Conservation (phyloP, 257 asterid species). For the Scutellaria barbata region DNA sequence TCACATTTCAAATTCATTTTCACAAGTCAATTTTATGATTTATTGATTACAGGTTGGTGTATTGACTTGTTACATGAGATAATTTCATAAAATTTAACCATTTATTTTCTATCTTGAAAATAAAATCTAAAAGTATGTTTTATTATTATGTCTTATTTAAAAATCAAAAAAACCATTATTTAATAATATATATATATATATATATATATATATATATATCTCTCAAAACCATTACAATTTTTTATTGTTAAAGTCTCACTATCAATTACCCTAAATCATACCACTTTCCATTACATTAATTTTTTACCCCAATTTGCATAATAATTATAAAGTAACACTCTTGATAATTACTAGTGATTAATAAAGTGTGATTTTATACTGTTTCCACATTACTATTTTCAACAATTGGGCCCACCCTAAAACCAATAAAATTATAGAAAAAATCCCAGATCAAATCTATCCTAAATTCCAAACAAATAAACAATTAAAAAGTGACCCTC, state of each 20-base stretch:
- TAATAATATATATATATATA: no score
- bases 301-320: neutral
- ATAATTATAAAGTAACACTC: slow-evolving; percentile 30
- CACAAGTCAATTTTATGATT: no score
- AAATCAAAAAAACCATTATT: no score
- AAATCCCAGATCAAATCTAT: slow-evolving; percentile 28
- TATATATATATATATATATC: no score
- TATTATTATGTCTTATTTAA: no score
- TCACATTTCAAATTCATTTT: no score
- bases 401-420: slow-evolving; percentile 27
- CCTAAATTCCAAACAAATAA: neutral
- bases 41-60: no score
- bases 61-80: no score
- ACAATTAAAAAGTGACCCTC: slow-evolving; percentile 29
- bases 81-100: no score
- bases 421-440: slow-evolving; percentile 4
- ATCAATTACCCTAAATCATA: neutral
- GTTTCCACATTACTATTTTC: neutral
- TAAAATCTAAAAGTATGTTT: no score
- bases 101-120: no score
- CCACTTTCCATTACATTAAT: neutral
- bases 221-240: no score
- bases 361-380: slow-evolving; percentile 2
- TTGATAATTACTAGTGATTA: slow-evolving; percentile 5
- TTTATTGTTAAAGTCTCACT: neutral